Conservation (phyloP, 1,139 yeast species). For the Magnusiomyces paraingens region DNA sequence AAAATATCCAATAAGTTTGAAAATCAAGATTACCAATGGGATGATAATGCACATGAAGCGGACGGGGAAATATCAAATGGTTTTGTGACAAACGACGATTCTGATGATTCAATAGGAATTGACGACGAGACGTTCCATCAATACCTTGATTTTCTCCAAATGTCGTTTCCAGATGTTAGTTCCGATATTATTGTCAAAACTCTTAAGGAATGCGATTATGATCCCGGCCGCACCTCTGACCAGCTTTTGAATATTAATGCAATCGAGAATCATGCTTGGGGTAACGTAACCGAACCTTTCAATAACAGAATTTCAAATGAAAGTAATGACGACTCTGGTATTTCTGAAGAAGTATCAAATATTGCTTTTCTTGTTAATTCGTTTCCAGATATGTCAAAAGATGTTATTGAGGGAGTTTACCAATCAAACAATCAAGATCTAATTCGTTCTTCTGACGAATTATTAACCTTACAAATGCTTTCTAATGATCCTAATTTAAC, state of each 20-base stretch:
- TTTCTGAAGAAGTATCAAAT: neutral
- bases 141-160: neutral
- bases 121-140: neutral
- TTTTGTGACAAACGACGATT: neutral
- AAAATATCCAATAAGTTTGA: neutral
- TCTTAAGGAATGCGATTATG: constrained; percentile 3
- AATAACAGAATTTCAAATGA: neutral
- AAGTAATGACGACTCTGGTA: neutral
- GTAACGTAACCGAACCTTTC: neutral
- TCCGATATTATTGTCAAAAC: neutral
- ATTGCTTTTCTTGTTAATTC: neutral
- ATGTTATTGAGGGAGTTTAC: neutral
- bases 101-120: neutral
- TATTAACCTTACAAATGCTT: neutral
- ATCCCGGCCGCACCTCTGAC: constrained; percentile 14
- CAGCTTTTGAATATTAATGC: constrained; percentile 7
- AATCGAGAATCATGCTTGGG: neutral
- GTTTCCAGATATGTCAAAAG: neutral
- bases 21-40: neutral
- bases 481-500: neutral
- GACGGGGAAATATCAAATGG: neutral
- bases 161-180: neutral
- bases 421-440: neutral
- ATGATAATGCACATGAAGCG: neutral
- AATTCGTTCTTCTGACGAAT: neutral